phyloP scores from a whole-genome alignment of 768 basidiomycete genomes.

The Suillus luteus region DNA sequence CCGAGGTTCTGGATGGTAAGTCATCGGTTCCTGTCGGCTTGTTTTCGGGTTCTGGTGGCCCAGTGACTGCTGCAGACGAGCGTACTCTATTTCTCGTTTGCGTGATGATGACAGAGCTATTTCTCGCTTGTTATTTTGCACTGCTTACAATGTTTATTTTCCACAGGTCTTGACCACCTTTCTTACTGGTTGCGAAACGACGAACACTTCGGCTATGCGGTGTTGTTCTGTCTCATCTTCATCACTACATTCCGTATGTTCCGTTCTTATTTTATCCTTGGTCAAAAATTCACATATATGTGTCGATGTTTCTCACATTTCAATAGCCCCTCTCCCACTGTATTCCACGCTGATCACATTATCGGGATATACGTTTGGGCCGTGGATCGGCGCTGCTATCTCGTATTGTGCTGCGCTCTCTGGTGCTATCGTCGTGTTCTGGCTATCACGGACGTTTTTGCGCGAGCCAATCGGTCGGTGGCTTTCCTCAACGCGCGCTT shows the following conservation, averaged over 20 bases:
- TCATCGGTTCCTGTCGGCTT: constrained; percentile 17
- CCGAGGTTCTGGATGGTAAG: constrained; percentile 81
- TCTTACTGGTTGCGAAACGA: constrained; percentile 77
- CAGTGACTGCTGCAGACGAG: constrained; percentile 4
- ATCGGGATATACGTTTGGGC: constrained; percentile 88
- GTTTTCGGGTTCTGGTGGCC: constrained; percentile 2
- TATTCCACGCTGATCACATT: constrained; percentile 93
- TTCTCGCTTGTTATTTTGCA: constrained; percentile 8
- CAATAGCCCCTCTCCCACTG: constrained; percentile 80
- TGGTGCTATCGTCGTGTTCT: constrained; percentile 84
- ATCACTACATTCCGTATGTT: constrained; percentile 84
- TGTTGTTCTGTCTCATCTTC: constrained; percentile 83
- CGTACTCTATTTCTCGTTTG: constrained; percentile 2
- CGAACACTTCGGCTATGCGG: constrained; percentile 70
- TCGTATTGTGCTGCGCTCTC: constrained; percentile 85
- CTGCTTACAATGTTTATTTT: constrained; percentile 8
- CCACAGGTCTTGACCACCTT: constrained; percentile 75
- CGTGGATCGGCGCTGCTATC: constrained; percentile 81
- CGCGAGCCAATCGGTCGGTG: constrained; percentile 70
- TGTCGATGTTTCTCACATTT: constrained; percentile 14
- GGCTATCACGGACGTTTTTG: constrained; percentile 73
- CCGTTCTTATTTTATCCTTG: constrained; percentile 11
- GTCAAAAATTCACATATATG: constrained; percentile 16
- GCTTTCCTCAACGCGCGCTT: constrained; percentile 67
- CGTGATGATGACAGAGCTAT: background rate